Percentiles rank a stretch among this genome's conserved stretches.
Evolutionary conservation across 1,139 yeast genomes (phyloP).

Genomic region (Hemisphaericaspora xylanilytica): DNA sequence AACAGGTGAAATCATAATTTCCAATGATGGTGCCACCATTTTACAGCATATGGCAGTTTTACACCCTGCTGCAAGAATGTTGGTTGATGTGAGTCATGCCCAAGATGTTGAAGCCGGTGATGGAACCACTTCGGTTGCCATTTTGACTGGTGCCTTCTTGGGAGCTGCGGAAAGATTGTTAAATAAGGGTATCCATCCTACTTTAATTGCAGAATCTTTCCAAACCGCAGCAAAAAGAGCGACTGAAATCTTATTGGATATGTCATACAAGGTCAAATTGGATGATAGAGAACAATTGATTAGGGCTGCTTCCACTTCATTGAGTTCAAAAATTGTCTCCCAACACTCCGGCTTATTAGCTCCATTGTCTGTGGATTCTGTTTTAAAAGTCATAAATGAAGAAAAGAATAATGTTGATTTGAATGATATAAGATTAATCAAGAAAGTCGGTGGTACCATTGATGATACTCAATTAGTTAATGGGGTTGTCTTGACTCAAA

Average conservation of each 20-base stretch:
- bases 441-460: slow-evolving; percentile 95
- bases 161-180: slow-evolving; percentile 93
- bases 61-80: slow-evolving; percentile 98
- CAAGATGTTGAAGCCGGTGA: slow-evolving; percentile 99
- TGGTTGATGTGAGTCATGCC: slow-evolving; percentile 95
- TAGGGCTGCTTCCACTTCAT: slow-evolving; percentile 91
- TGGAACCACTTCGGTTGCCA: slow-evolving; percentile 97
- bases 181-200: slow-evolving; percentile 92
- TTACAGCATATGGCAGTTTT: slow-evolving; percentile 95
- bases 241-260: slow-evolving; percentile 78
- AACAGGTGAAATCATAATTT: slow-evolving; percentile 86
- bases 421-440: slow-evolving; percentile 81
- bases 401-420: slow-evolving; percentile 68
- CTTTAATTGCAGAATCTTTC: slow-evolving; percentile 90
- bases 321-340: slow-evolving; percentile 91
- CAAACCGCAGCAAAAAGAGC: slow-evolving; percentile 89
- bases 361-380: slow-evolving; percentile 94
- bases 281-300: slow-evolving; percentile 77
- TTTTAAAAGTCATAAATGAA: slow-evolving; percentile 67
- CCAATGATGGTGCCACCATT: slow-evolving; percentile 98
- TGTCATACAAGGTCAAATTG: slow-evolving; percentile 76
- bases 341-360: slow-evolving; percentile 84
- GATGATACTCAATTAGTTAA: slow-evolving; percentile 93
- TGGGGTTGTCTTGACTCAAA: slow-evolving; percentile 92
- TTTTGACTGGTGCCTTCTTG: slow-evolving; percentile 86